Percentiles rank a stretch among this genome's conserved stretches.
These are phyloP conservation scores for Candida arabinofermentans DNA, from an alignment of 805 yeast genomes.

Conservation along the genomic window DNA sequence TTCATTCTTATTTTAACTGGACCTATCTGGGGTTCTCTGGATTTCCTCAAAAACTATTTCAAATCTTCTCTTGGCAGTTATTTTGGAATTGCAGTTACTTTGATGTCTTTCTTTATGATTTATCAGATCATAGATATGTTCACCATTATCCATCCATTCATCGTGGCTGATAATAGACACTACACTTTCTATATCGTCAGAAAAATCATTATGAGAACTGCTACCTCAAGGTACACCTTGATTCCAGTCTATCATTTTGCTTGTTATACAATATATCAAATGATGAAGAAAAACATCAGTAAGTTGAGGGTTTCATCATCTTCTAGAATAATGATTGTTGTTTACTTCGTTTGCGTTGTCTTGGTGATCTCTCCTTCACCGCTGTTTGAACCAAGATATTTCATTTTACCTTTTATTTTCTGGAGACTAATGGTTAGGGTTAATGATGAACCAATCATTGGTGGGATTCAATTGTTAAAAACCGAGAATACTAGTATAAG, in stretches of 20 bases:
- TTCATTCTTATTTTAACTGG: constrained; percentile 62
- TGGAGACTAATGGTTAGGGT: constrained; percentile 62
- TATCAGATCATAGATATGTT: constrained; percentile 47
- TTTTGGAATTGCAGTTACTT: constrained; percentile 16
- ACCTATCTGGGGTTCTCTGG: constrained; percentile 66
- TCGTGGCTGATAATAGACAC: constrained; percentile 92
- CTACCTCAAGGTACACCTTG: constrained; percentile 45
- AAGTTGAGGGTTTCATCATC: constrained; percentile 15
- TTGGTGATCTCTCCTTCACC: constrained; percentile 84
- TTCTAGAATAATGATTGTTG: constrained; percentile 39
- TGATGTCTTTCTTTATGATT: constrained; percentile 30
- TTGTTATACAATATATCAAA: constrained; percentile 22
- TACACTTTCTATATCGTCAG: constrained; percentile 84
- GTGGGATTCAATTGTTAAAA: constrained; percentile 2
- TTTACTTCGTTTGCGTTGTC: constrained; percentile 47
- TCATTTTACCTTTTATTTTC: constrained; percentile 71
- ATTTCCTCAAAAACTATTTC: constrained; percentile 38
- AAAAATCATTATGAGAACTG: constrained; percentile 48
- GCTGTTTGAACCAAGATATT: constrained; percentile 90
- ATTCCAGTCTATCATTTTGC: constrained; percentile 70
- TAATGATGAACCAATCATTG: constrained; percentile 27
- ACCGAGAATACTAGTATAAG: constrained; percentile 31
- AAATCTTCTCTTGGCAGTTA: constrained; percentile 27
- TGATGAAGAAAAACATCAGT: constrained; percentile 11
- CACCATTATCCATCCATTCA: constrained; percentile 83